These are phyloP conservation scores for Aspergillus viridinutans DNA, from an alignment of 2,329 filamentous ascomycete species.

Conservation along the genomic window DNA sequence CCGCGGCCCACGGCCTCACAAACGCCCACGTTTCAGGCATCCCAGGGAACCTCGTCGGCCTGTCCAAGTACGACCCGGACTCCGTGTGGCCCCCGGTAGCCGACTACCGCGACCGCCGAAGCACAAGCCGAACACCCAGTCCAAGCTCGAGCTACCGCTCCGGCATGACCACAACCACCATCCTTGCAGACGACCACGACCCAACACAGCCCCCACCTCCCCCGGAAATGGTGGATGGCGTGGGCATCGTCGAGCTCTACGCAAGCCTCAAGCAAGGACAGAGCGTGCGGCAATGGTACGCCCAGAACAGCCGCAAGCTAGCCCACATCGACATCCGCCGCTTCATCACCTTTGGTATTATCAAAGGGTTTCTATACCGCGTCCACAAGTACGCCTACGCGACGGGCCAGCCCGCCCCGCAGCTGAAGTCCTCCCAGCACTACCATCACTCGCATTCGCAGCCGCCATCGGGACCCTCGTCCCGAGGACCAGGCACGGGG, in stretches of 20 bases:
- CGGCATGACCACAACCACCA: slow-evolving; percentile 11
- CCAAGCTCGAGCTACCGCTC: slow-evolving; percentile 9
- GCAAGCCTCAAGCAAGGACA: slow-evolving; percentile 76
- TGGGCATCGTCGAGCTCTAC: slow-evolving; percentile 72
- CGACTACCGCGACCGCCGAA: slow-evolving; percentile 18
- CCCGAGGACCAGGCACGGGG: slow-evolving; percentile 26
- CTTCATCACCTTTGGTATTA: slow-evolving; percentile 91
- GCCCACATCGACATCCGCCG: slow-evolving; percentile 79
- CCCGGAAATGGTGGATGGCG: slow-evolving; percentile 37
- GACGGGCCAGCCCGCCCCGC: slow-evolving; percentile 30
- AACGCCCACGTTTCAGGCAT: slow-evolving; percentile 1
- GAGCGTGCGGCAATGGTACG: slow-evolving; percentile 82
- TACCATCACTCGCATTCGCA: slow-evolving; percentile 12
- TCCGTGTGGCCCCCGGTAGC: slow-evolving; percentile 44
- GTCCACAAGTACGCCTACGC: slow-evolving; percentile 83
- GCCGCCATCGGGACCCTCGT: slow-evolving; percentile 19
- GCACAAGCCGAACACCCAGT: slow-evolving; percentile 7
- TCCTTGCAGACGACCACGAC: slow-evolving; percentile 6
- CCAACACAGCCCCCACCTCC: slow-evolving; percentile 5
- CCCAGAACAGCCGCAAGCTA: slow-evolving; percentile 67
- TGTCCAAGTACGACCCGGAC: slow-evolving; percentile 26
- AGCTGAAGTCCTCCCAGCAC: slow-evolving; percentile 19
- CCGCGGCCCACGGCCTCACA: slow-evolving; percentile 17
- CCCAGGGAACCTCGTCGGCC: slow-evolving; percentile 16
- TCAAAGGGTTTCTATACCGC: slow-evolving; percentile 90